Conservation (phyloP, 2,329 filamentous ascomycete species). For the Fusarium udum region DNA sequence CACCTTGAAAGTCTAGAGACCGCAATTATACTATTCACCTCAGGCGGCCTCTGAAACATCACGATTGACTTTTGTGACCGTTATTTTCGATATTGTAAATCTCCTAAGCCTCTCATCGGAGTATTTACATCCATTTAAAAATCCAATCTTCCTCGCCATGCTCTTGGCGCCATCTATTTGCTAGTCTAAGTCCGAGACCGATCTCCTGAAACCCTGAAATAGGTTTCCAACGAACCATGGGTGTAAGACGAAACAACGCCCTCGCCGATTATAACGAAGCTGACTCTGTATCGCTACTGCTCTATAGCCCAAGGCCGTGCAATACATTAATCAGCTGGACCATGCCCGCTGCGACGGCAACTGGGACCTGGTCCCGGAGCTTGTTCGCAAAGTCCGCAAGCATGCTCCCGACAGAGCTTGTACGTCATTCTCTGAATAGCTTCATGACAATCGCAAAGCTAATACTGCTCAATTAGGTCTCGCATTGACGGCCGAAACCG, state of each 20-base stretch:
- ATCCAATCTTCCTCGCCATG: slow-evolving; percentile 32
- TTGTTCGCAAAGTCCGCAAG: slow-evolving; percentile 92
- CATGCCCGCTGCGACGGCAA: slow-evolving; percentile 86
- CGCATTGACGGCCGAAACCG: slow-evolving; percentile 73
- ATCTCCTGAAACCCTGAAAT: slow-evolving; percentile 46
- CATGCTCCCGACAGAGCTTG: slow-evolving; percentile 88
- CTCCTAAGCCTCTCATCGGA: not conserved
- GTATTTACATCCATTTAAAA: not conserved
- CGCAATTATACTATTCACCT: slow-evolving; percentile 24
- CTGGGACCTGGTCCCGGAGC: slow-evolving; percentile 87
- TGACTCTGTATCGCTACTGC: slow-evolving; percentile 34
- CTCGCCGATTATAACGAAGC: slow-evolving; percentile 14
- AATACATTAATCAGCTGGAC: slow-evolving; percentile 86
- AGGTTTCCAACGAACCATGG: slow-evolving; percentile 48
- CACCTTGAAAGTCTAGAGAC: slow-evolving; percentile 27
- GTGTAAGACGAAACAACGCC: slow-evolving; percentile 45
- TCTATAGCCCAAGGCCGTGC: slow-evolving; percentile 74
- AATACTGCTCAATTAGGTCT: slow-evolving; percentile 62
- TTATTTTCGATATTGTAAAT: not conserved
- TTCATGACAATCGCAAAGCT: slow-evolving; percentile 5
- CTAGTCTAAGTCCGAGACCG: slow-evolving; percentile 36
- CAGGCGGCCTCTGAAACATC: slow-evolving; percentile 4
- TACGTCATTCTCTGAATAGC: slow-evolving; percentile 56
- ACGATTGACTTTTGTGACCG: not conserved
- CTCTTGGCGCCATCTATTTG: slow-evolving; percentile 34